Base-by-base conservation (phyloP, 495 filamentous ascomycete genomes). In the Hypomontagnella submonticulosa region DNA sequence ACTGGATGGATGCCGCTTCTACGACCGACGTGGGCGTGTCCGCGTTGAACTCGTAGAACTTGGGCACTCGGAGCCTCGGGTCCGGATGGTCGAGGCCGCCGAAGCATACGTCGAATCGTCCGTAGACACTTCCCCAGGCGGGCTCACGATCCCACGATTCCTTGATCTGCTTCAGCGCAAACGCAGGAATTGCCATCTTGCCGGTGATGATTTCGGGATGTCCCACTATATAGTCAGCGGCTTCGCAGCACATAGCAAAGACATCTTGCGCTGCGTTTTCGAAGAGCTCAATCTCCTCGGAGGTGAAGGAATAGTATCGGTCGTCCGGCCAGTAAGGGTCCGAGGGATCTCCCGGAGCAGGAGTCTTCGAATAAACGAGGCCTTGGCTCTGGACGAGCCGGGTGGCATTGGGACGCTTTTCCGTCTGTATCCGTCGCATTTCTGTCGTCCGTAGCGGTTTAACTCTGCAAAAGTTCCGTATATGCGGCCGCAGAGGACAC, bases 21-120 rank as follows among this genome's bases (percentile, higher is more conserved):
- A 57, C 32, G 0, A 57, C 11, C 5, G 54, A 46, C 30, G 54
- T 57, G n/a, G 54, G 41, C 4, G 54, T 47, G 32, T 57, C 54
- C 1, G 54, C 54, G 18, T 57, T 57, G 54, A 57, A 57, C 54
- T 57, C 41, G 32, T 57, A 57, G n/a, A 57, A 57, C 11, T 57
- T 57, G 10, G 54, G 54, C 23, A 38, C 32, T 13, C 54, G 54
- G 15, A 57, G 42, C 15, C 54, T 36, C 16, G 54, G 16, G 42
- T 57, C 54, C 11, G 41, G 41, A n/a, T 57, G 41, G 15, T 47
- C 54, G 12, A 57, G 41, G n/a, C 54, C 54, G 0, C 54, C 54
- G 30, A 46, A 57, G 54, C 54, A 57, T 15, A 57, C n/a, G 12
- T 57, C 54, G 30, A 57, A 57, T 13, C 54, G 54, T 1, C 54